phyloP scores from a whole-genome alignment of 257 asterid species.

The Agastache rugosa region DNA sequence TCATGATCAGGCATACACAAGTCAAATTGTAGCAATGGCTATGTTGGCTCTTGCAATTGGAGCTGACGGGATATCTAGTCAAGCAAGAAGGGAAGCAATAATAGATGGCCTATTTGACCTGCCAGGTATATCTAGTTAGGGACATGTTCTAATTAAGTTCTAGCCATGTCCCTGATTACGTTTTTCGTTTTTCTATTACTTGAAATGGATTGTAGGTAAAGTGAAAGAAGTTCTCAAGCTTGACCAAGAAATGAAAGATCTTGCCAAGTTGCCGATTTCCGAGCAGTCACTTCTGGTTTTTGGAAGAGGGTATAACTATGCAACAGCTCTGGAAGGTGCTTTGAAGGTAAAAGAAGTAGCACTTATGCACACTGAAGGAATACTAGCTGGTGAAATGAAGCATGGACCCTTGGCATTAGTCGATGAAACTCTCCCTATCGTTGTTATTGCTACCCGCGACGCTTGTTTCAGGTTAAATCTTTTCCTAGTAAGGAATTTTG shows the following conservation, averaged over 20 bases:
- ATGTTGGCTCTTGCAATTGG: slow-evolving; percentile 98
- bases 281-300: slow-evolving; percentile 96
- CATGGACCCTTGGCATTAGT: slow-evolving; percentile 98
- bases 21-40: slow-evolving; percentile 98
- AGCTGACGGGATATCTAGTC: slow-evolving; percentile 78
- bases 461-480: slow-evolving; percentile 83
- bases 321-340: slow-evolving; percentile 97
- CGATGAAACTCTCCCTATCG: slow-evolving; percentile 88
- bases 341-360: slow-evolving; percentile 98
- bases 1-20: slow-evolving; percentile 84
- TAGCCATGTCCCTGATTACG: neutral
- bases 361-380: slow-evolving; percentile 98
- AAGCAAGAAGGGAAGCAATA: slow-evolving; percentile 82
- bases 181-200: no score
- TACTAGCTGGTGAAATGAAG: slow-evolving; percentile 99
- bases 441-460: slow-evolving; percentile 94
- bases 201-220: slow-evolving; percentile 54
- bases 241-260: slow-evolving; percentile 86
- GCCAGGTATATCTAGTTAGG: slow-evolving; percentile 64
- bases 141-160: neutral
- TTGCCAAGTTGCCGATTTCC: slow-evolving; percentile 72
- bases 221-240: slow-evolving; percentile 92
- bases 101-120: slow-evolving; percentile 85
- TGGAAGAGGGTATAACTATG: slow-evolving; percentile 95
- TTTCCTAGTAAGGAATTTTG: neutral